A percentile compares a stretch with the other conserved stretches of the same genome.
These are phyloP conservation scores for Trametes versicolor DNA, from an alignment of 1,284 basidiomycete species.

Conservation along the genomic window DNA sequence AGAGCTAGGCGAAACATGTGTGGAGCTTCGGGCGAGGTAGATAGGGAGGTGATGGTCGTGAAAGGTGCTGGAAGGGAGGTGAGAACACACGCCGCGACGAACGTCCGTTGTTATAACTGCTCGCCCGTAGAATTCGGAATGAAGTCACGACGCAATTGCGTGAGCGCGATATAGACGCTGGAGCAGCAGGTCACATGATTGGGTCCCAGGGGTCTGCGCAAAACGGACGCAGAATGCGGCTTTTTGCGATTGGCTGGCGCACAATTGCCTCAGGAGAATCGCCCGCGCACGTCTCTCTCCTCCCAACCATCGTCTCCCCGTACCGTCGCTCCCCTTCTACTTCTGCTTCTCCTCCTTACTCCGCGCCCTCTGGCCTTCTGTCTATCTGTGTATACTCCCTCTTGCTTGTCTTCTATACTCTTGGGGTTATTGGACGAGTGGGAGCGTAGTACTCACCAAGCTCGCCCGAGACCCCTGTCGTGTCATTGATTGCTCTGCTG, in stretches of 20 bases:
- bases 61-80: not conserved
- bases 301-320: constrained; percentile 24
- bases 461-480: constrained; percentile 41
- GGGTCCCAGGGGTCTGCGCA: constrained; percentile 22
- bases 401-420: constrained; percentile 10
- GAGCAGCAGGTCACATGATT: constrained; percentile 13
- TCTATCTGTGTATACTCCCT: constrained; percentile 13
- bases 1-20: constrained; percentile 39
- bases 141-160: constrained; percentile 28
- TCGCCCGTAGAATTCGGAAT: constrained; percentile 20
- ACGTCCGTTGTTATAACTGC: not conserved
- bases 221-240: constrained; percentile 25
- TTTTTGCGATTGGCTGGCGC: constrained; percentile 47
- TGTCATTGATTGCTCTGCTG: constrained; percentile 12
- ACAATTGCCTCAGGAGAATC: constrained; percentile 46
- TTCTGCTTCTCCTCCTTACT: constrained; percentile 6
- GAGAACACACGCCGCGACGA: constrained; percentile 1
- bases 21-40: not conserved
- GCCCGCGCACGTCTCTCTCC: constrained; percentile 18
- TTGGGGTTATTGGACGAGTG: constrained; percentile 44
- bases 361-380: constrained; percentile 5
- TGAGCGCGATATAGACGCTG: constrained; percentile 10
- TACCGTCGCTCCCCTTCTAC: constrained; percentile 8
- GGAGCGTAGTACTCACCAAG: constrained; percentile 62
- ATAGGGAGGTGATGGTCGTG: not conserved